These are phyloP conservation scores for Curvularia verruculosa DNA, from an alignment of 2,329 filamentous ascomycete genomes.

Conservation along the genomic window DNA sequence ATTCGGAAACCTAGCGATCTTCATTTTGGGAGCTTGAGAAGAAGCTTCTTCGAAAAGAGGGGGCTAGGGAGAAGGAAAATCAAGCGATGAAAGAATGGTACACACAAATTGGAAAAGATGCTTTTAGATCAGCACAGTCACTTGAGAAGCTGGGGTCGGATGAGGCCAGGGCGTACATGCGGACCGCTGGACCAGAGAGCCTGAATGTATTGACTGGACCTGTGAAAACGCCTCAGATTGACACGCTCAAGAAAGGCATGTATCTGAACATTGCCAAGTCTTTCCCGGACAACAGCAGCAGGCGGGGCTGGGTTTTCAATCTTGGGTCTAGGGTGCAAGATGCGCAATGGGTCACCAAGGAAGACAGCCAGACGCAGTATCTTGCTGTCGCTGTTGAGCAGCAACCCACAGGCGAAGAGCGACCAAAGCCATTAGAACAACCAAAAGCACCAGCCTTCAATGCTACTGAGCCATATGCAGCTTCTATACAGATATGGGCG, in stretches of 20 bases:
- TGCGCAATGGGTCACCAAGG: slow-evolving; percentile 53
- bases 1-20: slow-evolving; percentile 26
- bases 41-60: slow-evolving; percentile 53
- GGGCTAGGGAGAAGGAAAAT: slow-evolving; percentile 53
- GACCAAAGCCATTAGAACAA: slow-evolving; percentile 41
- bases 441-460: slow-evolving; percentile 57
- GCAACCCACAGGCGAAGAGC: slow-evolving; percentile 16
- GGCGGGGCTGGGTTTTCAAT: slow-evolving; percentile 62
- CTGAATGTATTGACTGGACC: slow-evolving; percentile 60
- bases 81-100: slow-evolving; percentile 62
- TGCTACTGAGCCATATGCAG: slow-evolving; percentile 55
- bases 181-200: slow-evolving; percentile 35
- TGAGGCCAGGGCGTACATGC: slow-evolving; percentile 53
- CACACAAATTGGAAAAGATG: slow-evolving; percentile 48
- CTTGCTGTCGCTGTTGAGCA: slow-evolving; percentile 57
- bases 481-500: slow-evolving; percentile 65
- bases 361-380: slow-evolving; percentile 59
- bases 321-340: slow-evolving; percentile 61
- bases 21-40: slow-evolving; percentile 45
- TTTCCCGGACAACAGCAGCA: slow-evolving; percentile 34
- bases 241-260: slow-evolving; percentile 51
- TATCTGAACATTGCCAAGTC: slow-evolving; percentile 54
- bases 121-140: slow-evolving; percentile 53
- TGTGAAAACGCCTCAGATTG: slow-evolving; percentile 51
- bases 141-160: slow-evolving; percentile 43